phyloP scores from a whole-genome alignment of 495 filamentous ascomycete species.

The Oidiodendron maius region DNA sequence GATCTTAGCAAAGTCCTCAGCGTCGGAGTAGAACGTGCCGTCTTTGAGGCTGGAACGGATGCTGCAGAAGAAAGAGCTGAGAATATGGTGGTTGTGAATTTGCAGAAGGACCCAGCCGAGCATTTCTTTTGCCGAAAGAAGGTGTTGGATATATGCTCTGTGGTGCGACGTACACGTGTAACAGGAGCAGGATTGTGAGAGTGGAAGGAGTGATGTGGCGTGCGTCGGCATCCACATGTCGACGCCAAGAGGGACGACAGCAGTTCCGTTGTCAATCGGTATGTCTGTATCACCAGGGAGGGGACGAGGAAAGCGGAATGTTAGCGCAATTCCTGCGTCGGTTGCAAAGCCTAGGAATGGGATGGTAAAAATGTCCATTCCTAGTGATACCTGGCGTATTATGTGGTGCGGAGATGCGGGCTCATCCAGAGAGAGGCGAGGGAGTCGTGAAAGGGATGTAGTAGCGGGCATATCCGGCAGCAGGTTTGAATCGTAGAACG shows the following conservation, averaged over 20 bases:
- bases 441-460: slow-evolving; percentile 48
- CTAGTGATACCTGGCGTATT: slow-evolving; percentile 64
- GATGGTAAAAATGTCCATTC: slow-evolving; percentile 73
- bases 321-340: slow-evolving; percentile 80
- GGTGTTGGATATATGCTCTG: slow-evolving; percentile 78
- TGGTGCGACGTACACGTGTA: slow-evolving; percentile 84
- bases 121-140: slow-evolving; percentile 89
- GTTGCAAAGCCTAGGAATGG: slow-evolving; percentile 68
- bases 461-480: slow-evolving; percentile 55
- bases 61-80: slow-evolving; percentile 66
- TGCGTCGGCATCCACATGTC: slow-evolving; percentile 65
- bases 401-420: slow-evolving; percentile 67
- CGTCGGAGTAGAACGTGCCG: slow-evolving; percentile 58
- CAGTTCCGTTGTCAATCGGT: not conserved
- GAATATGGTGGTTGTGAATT: slow-evolving; percentile 74
- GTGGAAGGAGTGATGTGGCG: slow-evolving; percentile 49
- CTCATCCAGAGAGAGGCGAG: slow-evolving; percentile 65
- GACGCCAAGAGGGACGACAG: slow-evolving; percentile 52
- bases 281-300: not conserved
- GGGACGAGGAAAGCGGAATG: slow-evolving; percentile 62
- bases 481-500: slow-evolving; percentile 72
- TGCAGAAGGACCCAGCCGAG: slow-evolving; percentile 89
- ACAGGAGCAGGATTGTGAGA: slow-evolving; percentile 62
- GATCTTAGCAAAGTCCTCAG: slow-evolving; percentile 43
- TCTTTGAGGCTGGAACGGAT: slow-evolving; percentile 55